These are phyloP conservation scores for Jaltomata sinuosa DNA, from an alignment of 257 asterid genomes.

Conservation along the genomic window DNA sequence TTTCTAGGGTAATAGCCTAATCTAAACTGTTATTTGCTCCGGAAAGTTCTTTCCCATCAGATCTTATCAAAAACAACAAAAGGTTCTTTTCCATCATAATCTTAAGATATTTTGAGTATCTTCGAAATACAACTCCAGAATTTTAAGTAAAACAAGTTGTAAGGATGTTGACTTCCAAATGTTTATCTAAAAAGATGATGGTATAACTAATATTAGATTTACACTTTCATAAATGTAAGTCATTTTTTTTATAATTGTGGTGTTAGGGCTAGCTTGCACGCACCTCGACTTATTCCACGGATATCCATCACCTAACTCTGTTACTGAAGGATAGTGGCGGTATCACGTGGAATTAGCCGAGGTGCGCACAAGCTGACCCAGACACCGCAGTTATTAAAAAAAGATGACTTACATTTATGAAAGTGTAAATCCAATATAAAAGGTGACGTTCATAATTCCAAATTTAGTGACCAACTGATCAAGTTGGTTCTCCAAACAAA, in stretches of 20 bases:
- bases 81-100: background rate
- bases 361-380: background rate
- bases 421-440: background rate
- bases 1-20: background rate
- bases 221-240: background rate
- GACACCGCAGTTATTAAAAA: background rate
- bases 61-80: background rate
- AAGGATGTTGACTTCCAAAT: background rate
- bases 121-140: background rate
- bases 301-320: too few relatives aligned
- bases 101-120: background rate
- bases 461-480: background rate
- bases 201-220: background rate
- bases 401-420: background rate
- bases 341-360: background rate
- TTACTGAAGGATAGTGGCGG: background rate
- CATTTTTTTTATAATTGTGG: too few relatives aligned
- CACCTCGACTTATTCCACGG: too few relatives aligned
- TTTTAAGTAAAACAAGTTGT: background rate
- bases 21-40: background rate
- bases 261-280: too few relatives aligned
- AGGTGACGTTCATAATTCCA: background rate
- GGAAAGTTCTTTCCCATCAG: background rate
- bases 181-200: background rate
- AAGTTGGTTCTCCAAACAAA: background rate